A percentile compares a stretch with the other conserved stretches of the same genome.
phyloP scores from a whole-genome alignment of 2,329 filamentous ascomycete genomes.

The Penicillium brevicompactum region DNA sequence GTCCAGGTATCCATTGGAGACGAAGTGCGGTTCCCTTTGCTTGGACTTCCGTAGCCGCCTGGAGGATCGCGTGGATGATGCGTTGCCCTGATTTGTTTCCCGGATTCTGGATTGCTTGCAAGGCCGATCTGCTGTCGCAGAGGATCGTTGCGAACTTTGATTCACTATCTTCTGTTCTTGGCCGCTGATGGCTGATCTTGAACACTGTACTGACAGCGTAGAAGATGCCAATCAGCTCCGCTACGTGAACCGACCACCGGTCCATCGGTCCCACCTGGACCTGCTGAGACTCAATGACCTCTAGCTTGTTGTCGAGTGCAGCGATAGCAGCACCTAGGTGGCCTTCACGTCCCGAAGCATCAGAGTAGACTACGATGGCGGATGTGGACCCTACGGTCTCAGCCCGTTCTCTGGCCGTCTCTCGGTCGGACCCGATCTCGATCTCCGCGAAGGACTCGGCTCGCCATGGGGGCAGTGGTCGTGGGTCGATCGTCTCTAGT shows the following conservation, averaged over 20 bases:
- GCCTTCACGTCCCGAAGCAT: conserved; percentile 19
- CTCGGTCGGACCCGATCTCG: conserved; percentile 24
- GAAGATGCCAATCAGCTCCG: conserved; percentile 25
- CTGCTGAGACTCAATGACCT: conserved; percentile 8
- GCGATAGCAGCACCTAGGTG: conserved; percentile 17
- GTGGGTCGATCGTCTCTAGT: conserved; percentile 29
- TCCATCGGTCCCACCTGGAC: conserved; percentile 18
- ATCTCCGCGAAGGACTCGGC: conserved; percentile 23
- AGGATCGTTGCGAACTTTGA: conserved; percentile 10
- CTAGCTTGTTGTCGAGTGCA: conserved; percentile 1
- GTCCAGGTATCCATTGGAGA: conserved; percentile 15
- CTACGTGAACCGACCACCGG: conserved; percentile 24
- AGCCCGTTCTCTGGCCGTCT: conserved; percentile 19
- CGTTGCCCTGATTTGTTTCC: too few relatives aligned
- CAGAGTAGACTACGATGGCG: conserved; percentile 18
- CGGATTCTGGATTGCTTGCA: too few relatives aligned
- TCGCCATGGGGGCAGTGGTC: conserved; percentile 22
- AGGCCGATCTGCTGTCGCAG: too few relatives aligned
- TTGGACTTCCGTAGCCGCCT: conserved; percentile 15
- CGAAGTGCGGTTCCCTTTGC: conserved; percentile 9
- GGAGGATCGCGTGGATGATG: conserved; percentile 21
- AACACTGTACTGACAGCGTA: conserved; percentile 19
- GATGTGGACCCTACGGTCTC: conserved; percentile 9
- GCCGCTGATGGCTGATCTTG: conserved; percentile 5
- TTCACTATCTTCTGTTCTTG: background rate